Percentiles rank a stretch among this genome's conserved stretches.
phyloP scores from a whole-genome alignment of 768 basidiomycete genomes.

The Boletus sp. region DNA sequence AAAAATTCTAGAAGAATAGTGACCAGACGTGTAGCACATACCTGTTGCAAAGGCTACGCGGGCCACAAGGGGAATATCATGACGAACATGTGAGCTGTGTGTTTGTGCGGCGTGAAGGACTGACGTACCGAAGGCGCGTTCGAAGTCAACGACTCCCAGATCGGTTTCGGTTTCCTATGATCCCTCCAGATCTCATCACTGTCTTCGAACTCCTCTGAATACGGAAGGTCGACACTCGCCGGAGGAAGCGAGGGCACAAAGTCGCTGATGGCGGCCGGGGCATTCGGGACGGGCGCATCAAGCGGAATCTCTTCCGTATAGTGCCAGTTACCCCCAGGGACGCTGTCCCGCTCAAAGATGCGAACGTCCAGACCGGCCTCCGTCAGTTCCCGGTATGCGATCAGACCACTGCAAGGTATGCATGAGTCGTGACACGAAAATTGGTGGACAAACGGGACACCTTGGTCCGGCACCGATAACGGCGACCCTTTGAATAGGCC shows the following conservation, averaged over 20 bases:
- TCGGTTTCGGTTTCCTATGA: constrained; percentile 9
- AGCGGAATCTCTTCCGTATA: constrained; percentile 14
- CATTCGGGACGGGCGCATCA: constrained; percentile 12
- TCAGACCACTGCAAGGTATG: constrained; percentile 4
- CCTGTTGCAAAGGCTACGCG: constrained; percentile 3
- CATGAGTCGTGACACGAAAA: not conserved
- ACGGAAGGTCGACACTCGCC: constrained; percentile 1
- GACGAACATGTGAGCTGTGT: not conserved
- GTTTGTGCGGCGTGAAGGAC: not conserved
- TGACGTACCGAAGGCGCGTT: constrained; percentile 12
- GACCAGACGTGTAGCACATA: not conserved
- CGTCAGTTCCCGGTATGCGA: constrained; percentile 12
- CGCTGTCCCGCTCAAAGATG: constrained; percentile 14
- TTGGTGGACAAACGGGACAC: not conserved
- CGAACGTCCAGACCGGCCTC: constrained; percentile 16
- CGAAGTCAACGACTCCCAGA: constrained; percentile 15
- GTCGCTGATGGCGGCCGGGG: not conserved
- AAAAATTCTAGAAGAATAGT: not conserved
- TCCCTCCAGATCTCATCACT: constrained; percentile 3
- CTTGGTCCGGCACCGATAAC: constrained; percentile 17
- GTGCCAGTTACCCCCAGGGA: constrained; percentile 14
- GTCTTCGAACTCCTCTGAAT: constrained; percentile 8
- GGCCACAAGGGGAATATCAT: not conserved
- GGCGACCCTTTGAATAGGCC: constrained; percentile 9
- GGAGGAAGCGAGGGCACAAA: constrained; percentile 13